Evolutionary conservation across 2,329 filamentous ascomycete genomes (phyloP).

Genomic region (Capronia coronata): DNA sequence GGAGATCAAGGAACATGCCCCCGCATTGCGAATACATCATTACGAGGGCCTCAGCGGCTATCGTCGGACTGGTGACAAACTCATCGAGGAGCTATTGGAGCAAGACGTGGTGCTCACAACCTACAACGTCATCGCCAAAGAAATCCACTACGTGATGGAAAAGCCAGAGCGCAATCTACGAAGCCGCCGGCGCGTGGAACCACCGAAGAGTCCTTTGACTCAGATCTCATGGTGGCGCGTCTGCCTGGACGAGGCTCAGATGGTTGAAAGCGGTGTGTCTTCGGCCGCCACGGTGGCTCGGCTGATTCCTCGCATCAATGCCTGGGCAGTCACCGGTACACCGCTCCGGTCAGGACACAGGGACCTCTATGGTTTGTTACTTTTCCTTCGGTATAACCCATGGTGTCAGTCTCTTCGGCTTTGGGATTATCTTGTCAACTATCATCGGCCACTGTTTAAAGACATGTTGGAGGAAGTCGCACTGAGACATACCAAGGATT

Average conservation of each 20-base stretch:
- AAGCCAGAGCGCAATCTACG: slow-evolving; percentile 66
- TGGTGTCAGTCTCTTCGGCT: slow-evolving; percentile 58
- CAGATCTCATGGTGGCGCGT: slow-evolving; percentile 84
- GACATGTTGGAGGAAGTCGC: slow-evolving; percentile 65
- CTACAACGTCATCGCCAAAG: slow-evolving; percentile 64
- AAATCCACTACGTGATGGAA: slow-evolving; percentile 68
- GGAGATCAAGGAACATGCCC: slow-evolving; percentile 54
- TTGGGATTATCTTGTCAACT: slow-evolving; percentile 61
- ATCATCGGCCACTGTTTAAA: slow-evolving; percentile 59
- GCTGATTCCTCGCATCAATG: slow-evolving; percentile 72
- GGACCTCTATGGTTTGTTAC: slow-evolving; percentile 72
- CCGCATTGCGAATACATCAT: slow-evolving; percentile 49
- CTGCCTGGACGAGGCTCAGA: slow-evolving; percentile 65
- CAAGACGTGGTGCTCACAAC: slow-evolving; percentile 57
- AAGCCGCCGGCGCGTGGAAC: slow-evolving; percentile 56
- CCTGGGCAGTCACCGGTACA: slow-evolving; percentile 89
- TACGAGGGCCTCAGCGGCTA: slow-evolving; percentile 49
- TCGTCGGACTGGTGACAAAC: slow-evolving; percentile 33
- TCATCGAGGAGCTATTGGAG: slow-evolving; percentile 43
- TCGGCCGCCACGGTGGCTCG: slow-evolving; percentile 75
- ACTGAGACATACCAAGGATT: slow-evolving; percentile 77
- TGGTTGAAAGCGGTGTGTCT: slow-evolving; percentile 83
- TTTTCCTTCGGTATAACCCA: slow-evolving; percentile 74
- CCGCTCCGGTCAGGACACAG: slow-evolving; percentile 72
- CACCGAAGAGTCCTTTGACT: slow-evolving; percentile 67